These are phyloP conservation scores for Stephanodiscus minutulus DNA, from an alignment of 108 stramenopile species.

Conservation along the genomic window DNA sequence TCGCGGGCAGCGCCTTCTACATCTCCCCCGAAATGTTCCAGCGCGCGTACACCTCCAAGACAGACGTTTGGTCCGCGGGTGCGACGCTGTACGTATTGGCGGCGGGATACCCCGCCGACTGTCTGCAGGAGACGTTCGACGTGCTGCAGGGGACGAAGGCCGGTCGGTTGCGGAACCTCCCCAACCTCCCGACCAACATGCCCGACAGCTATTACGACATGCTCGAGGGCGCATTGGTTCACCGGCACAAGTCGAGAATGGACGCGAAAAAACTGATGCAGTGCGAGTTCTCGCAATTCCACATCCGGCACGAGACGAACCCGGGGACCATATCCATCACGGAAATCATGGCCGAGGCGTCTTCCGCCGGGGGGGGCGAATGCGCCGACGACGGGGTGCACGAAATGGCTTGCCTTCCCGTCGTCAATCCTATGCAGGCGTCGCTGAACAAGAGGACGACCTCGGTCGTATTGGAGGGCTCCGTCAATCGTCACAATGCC, in stretches of 20 bases:
- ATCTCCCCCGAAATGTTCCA: slow-evolving; percentile 83
- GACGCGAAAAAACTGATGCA: slow-evolving; percentile 62
- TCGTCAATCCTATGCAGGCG: neutral
- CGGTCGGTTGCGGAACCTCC: slow-evolving; percentile 53
- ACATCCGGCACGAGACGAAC: slow-evolving; percentile 40
- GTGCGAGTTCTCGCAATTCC: slow-evolving; percentile 77
- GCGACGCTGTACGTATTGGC: slow-evolving; percentile 81
- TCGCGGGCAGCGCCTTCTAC: slow-evolving; percentile 85
- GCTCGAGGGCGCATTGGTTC: slow-evolving; percentile 62
- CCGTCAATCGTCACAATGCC: slow-evolving; percentile 55
- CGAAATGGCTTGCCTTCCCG: neutral
- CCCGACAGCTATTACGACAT: slow-evolving; percentile 75
- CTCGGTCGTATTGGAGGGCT: slow-evolving; percentile 54
- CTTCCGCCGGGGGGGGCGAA: slow-evolving; percentile 12
- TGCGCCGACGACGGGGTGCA: neutral
- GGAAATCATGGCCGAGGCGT: slow-evolving; percentile 51
- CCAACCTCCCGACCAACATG: slow-evolving; percentile 78
- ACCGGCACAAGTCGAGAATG: slow-evolving; percentile 63
- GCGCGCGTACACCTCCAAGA: slow-evolving; percentile 55
- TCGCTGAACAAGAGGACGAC: slow-evolving; percentile 5
- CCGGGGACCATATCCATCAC: slow-evolving; percentile 45
- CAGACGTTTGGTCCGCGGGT: slow-evolving; percentile 79
- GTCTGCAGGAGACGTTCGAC: slow-evolving; percentile 78
- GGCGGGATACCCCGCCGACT: slow-evolving; percentile 79
- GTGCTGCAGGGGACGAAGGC: slow-evolving; percentile 48